Evolutionary conservation across 495 filamentous ascomycete genomes (phyloP), one percentile per base, ranked within the genome.

Genomic region (Podospora appendiculata): DNA sequence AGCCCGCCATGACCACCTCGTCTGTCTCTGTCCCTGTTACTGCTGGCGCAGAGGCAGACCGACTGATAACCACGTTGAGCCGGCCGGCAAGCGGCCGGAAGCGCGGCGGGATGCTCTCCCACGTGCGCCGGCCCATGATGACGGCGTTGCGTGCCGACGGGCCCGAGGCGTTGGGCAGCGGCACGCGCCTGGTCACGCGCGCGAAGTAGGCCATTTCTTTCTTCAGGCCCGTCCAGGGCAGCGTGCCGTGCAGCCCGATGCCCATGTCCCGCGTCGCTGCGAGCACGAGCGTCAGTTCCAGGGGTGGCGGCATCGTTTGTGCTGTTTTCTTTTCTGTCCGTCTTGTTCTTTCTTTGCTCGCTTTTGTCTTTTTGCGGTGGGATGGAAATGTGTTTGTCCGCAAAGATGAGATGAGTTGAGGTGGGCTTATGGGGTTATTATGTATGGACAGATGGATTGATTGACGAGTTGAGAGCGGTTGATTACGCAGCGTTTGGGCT

Each of bases 61-160:
- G 51, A 38, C 35, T 43, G 47, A 98, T 64, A 44, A 98, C 82
- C 9, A 96, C 78, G 58, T 89, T 97, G 6, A 86, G 66, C 25
- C 93, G 67, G 19, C 79, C 88, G 44, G 78, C 83, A 11, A 98
- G 71, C 33, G 93, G 93, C n/a, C 90, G 78, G 59, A 90, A 86
- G 11, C 70, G 71, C 0, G 68, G 59, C 2, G 92, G 92, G 4
- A 98, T 89, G 42, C 81, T 86, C 32, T 92, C 87, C 83, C 90
- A 98, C 0, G 93, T 96, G 69, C 93, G 96, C 56, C 93, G 87
- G 45, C 93, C 93, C 92, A 98, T 98, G 61, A 98, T 85, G 19
- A 98, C 85, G 0, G 86, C 87, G 62, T 97, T 98, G 14, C 66
- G 41, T 25, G 59, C 55, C 2, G n/a, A 56, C 14, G 41, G 59